phyloP scores from a whole-genome alignment of 2,329 filamentous ascomycete genomes.

The Penicillium olsonii region DNA sequence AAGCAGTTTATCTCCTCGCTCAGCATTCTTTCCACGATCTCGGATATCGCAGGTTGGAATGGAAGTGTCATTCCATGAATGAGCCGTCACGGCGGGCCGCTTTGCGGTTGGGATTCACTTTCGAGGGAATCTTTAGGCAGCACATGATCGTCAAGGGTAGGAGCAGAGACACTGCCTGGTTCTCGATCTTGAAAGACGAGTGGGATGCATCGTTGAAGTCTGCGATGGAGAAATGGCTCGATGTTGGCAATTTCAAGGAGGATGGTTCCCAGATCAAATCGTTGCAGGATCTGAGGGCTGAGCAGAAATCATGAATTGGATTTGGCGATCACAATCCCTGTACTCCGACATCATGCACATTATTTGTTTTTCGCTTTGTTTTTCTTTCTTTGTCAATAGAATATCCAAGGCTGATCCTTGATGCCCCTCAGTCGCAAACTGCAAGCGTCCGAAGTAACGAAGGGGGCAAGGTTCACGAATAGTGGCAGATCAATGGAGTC shows the following conservation, averaged over 20 bases:
- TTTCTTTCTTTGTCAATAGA: no score
- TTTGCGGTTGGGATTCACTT: slow-evolving; percentile 58
- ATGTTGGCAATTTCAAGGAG: slow-evolving; percentile 56
- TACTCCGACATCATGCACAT: no score
- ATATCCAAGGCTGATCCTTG: no score
- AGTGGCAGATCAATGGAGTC: neutral
- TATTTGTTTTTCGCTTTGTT: no score
- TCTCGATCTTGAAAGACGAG: slow-evolving; percentile 59
- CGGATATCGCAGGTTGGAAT: slow-evolving; percentile 61
- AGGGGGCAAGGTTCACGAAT: neutral
- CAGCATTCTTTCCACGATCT: slow-evolving; percentile 56
- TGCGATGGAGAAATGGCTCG: slow-evolving; percentile 58
- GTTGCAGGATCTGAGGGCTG: slow-evolving; percentile 40
- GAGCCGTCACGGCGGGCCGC: slow-evolving; percentile 57
- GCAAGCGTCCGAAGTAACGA: no score
- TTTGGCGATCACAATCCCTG: no score
- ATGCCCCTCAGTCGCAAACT: no score
- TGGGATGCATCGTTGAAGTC: slow-evolving; percentile 60
- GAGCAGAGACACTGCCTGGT: slow-evolving; percentile 62
- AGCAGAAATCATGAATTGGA: neutral
- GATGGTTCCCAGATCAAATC: slow-evolving; percentile 54
- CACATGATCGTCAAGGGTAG: slow-evolving; percentile 62
- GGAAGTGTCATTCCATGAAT: slow-evolving; percentile 65
- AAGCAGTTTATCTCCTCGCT: slow-evolving; percentile 60
- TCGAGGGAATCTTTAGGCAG: slow-evolving; percentile 62